phyloP scores from a whole-genome alignment of 2,329 filamentous ascomycete genomes.

The Colletotrichum cordylinicola region DNA sequence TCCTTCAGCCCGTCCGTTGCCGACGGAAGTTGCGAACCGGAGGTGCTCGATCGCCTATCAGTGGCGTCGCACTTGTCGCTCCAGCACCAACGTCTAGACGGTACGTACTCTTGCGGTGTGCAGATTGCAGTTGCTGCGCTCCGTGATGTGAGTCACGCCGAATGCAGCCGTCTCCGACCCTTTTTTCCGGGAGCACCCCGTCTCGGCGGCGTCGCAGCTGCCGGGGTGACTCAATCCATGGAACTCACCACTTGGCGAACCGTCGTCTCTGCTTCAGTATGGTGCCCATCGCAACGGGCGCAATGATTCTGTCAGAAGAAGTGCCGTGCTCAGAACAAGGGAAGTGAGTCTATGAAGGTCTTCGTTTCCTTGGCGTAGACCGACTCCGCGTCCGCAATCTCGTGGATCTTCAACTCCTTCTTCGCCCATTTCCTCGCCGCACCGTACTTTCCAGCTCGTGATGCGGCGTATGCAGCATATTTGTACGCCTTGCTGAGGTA shows the following conservation, averaged over 20 bases:
- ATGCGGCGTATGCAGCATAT: conserved; percentile 26
- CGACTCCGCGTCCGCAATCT: conserved; percentile 22
- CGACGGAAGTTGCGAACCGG: not conserved
- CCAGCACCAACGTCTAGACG: not conserved
- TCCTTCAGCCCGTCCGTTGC: not conserved
- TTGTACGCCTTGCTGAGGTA: conserved; percentile 28
- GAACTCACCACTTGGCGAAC: not conserved
- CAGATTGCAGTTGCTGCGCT: not conserved
- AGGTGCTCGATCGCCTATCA: not conserved
- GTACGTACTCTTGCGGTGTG: not conserved
- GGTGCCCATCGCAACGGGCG: not conserved
- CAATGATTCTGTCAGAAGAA: not conserved
- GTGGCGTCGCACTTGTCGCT: not conserved
- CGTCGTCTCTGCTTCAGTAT: not conserved
- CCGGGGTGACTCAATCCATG: conserved; percentile 12
- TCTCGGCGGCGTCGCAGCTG: not conserved
- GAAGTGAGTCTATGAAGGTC: conserved; percentile 13
- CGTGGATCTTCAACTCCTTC: conserved; percentile 24
- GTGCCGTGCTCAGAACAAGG: not conserved
- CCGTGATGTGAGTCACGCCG: conserved; percentile 16
- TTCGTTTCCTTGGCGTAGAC: not conserved
- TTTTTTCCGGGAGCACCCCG: not conserved
- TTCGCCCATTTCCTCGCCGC: conserved; percentile 27
- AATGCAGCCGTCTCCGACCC: not conserved
- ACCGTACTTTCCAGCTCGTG: conserved; percentile 11